Evolutionary conservation across 306 rosid species (phyloP).

Genomic region (Ormosia semicastrata): DNA sequence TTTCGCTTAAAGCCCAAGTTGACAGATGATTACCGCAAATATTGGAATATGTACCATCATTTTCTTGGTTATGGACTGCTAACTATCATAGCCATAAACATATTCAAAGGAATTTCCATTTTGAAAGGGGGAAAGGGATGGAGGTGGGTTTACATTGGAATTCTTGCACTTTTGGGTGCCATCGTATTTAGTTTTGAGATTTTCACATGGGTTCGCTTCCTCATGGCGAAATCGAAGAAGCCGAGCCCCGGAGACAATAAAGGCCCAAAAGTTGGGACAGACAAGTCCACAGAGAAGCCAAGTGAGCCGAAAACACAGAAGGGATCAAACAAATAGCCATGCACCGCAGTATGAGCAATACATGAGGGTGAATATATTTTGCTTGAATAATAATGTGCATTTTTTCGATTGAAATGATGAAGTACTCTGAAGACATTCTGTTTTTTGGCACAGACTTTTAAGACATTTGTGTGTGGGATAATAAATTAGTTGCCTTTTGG

Average conservation of each 20-base stretch:
- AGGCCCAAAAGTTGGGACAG: not conserved
- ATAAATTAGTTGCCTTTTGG: not conserved
- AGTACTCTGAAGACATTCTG: not conserved
- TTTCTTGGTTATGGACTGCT: conserved; percentile 71
- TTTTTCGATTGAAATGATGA: not conserved
- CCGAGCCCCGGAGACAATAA: no score
- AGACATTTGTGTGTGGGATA: not conserved
- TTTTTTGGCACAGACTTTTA: not conserved
- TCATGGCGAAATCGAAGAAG: accelerated
- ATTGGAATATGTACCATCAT: conserved; percentile 94
- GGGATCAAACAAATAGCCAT: not conserved
- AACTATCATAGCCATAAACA: conserved; percentile 48
- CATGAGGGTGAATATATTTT: not conserved
- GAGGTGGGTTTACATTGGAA: conserved; percentile 57
- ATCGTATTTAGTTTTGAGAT: conserved; percentile 45
- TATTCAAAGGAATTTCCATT: conserved; percentile 71
- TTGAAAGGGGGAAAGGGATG: conserved; percentile 46
- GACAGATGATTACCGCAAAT: conserved; percentile 54
- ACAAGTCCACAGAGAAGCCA: not conserved
- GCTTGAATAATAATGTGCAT: not conserved
- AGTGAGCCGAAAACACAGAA: not conserved
- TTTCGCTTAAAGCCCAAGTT: conserved; percentile 43
- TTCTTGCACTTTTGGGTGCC: conserved; percentile 41
- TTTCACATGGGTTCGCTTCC: conserved; percentile 52
- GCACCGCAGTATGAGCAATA: not conserved